Conservation (phyloP, 2,329 filamentous ascomycete species). For the Verticillium nubilum region DNA sequence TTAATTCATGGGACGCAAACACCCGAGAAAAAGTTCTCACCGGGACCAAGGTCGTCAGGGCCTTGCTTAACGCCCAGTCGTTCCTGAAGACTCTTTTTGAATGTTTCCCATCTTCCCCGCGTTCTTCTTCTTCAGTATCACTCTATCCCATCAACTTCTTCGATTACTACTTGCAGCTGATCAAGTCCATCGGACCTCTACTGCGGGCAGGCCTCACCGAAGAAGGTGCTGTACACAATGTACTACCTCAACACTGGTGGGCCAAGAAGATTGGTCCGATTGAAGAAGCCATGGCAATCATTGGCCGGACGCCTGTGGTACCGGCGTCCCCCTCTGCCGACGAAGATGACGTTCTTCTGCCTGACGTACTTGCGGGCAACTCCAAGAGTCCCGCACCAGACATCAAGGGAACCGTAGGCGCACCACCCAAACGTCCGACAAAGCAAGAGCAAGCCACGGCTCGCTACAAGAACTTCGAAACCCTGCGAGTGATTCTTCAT, state of each 20-base stretch:
- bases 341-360: neutral
- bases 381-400: slow-evolving; percentile 3
- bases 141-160: slow-evolving; percentile 77
- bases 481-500: slow-evolving; percentile 69
- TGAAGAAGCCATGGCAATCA: slow-evolving; percentile 7
- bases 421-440: slow-evolving; percentile 30
- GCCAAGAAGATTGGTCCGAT: slow-evolving; percentile 8
- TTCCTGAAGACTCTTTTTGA: slow-evolving; percentile 70
- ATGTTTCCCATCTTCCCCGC: slow-evolving; percentile 65
- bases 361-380: neutral
- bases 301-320: neutral
- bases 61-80: slow-evolving; percentile 70
- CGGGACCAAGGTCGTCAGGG: slow-evolving; percentile 75
- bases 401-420: slow-evolving; percentile 10
- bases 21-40: slow-evolving; percentile 40
- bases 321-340: neutral
- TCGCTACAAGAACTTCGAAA: slow-evolving; percentile 69
- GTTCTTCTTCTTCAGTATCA: slow-evolving; percentile 52
- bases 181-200: slow-evolving; percentile 70
- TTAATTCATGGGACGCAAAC: slow-evolving; percentile 28
- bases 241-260: slow-evolving; percentile 66
- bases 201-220: slow-evolving; percentile 80
- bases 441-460: slow-evolving; percentile 36
- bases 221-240: slow-evolving; percentile 68
- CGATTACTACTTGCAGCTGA: slow-evolving; percentile 73